phyloP scores from a whole-genome alignment of 2,329 filamentous ascomycete species.

The Lojkania enalia region DNA sequence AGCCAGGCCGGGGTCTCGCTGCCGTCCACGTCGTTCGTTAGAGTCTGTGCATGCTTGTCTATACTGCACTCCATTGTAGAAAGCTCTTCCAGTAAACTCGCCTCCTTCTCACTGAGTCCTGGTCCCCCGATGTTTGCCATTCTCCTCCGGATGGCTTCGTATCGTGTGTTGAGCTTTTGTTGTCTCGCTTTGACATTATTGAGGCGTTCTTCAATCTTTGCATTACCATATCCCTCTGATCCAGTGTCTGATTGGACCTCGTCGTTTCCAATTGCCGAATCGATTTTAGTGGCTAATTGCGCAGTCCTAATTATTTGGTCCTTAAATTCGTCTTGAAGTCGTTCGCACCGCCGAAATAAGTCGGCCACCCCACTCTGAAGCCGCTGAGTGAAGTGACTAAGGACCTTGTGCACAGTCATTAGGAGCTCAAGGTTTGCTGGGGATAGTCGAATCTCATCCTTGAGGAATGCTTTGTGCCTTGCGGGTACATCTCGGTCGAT shows the following conservation, averaged over 20 bases:
- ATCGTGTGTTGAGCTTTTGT: slow-evolving; percentile 58
- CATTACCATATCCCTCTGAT: slow-evolving; percentile 51
- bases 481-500: slow-evolving; percentile 62
- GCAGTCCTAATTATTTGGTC: slow-evolving; percentile 69
- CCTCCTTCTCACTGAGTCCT: slow-evolving; percentile 66
- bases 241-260: slow-evolving; percentile 48
- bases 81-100: slow-evolving; percentile 62
- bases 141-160: slow-evolving; percentile 62
- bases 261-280: slow-evolving; percentile 65
- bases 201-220: slow-evolving; percentile 63
- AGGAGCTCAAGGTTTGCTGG: slow-evolving; percentile 72
- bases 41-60: slow-evolving; percentile 30
- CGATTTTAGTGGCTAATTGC: slow-evolving; percentile 67
- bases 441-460: slow-evolving; percentile 70
- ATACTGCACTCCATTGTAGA: slow-evolving; percentile 47
- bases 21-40: slow-evolving; percentile 38
- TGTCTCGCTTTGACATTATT: slow-evolving; percentile 60
- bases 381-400: slow-evolving; percentile 69
- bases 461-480: slow-evolving; percentile 63
- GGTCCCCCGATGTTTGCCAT: slow-evolving; percentile 53
- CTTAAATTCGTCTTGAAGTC: slow-evolving; percentile 67
- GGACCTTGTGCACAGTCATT: slow-evolving; percentile 71
- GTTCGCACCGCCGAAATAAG: slow-evolving; percentile 71
- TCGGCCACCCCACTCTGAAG: slow-evolving; percentile 72
- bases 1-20: slow-evolving; percentile 49